Percentiles rank a stretch among this genome's conserved stretches.
Conservation (phyloP, 2,329 filamentous ascomycete genomes). For the Paraphaeosphaeria minitans region DNA sequence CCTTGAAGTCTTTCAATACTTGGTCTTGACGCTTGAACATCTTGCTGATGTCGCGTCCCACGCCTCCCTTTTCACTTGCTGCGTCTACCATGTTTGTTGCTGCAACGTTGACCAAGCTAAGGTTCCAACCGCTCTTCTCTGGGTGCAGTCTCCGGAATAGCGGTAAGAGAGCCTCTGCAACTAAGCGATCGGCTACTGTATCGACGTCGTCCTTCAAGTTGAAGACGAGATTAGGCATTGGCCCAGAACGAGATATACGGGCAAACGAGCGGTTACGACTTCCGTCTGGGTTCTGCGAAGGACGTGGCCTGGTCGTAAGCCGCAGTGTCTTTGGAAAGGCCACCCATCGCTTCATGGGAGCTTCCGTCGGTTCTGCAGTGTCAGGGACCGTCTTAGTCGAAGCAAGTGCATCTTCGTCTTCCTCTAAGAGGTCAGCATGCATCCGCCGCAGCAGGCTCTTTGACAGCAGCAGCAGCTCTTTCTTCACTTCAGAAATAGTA, state of each 20-base stretch:
- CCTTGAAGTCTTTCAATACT: slow-evolving; percentile 69
- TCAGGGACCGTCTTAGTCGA: not conserved
- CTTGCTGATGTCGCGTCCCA: slow-evolving; percentile 74
- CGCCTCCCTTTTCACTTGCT: slow-evolving; percentile 51
- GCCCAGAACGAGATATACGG: slow-evolving; percentile 75
- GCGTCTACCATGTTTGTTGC: slow-evolving; percentile 77
- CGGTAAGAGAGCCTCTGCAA: slow-evolving; percentile 69
- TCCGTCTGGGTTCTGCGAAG: slow-evolving; percentile 58
- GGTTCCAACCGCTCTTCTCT: slow-evolving; percentile 72
- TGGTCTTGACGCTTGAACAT: slow-evolving; percentile 83
- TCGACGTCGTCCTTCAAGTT: slow-evolving; percentile 63
- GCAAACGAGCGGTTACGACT: slow-evolving; percentile 64
- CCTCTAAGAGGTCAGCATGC: slow-evolving; percentile 72
- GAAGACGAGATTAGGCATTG: slow-evolving; percentile 77
- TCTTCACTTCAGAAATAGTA: slow-evolving; percentile 65
- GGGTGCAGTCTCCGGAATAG: slow-evolving; percentile 78
- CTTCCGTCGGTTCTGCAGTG: not conserved
- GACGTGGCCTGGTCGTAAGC: slow-evolving; percentile 73
- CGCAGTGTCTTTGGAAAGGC: slow-evolving; percentile 82
- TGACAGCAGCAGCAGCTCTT: slow-evolving; percentile 71
- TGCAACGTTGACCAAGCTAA: slow-evolving; percentile 84
- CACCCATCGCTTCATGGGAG: slow-evolving; percentile 64
- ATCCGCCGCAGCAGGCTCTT: slow-evolving; percentile 76
- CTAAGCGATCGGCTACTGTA: slow-evolving; percentile 68
- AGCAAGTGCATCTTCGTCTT: slow-evolving; percentile 46